Base-by-base conservation (phyloP, 2,329 filamentous ascomycete genomes). In the Penicillium sp. region DNA sequence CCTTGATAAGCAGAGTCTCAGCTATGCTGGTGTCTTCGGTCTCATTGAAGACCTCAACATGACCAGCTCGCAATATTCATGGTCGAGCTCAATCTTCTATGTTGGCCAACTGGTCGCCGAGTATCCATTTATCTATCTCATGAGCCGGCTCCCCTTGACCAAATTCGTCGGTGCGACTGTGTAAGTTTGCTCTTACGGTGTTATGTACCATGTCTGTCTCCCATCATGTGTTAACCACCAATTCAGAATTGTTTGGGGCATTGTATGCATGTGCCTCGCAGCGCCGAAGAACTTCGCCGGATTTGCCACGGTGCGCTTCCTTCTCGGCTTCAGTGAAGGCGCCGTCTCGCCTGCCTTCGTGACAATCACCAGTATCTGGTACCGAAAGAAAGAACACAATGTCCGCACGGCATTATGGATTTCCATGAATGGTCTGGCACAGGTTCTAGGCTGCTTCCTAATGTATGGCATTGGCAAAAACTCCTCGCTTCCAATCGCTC, bases 391-490 rank as follows among this genome's bases (percentile, higher is more conserved):
- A 9, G 75, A 78, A 42, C 76, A 62, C 31, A 53, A 53, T 60
- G n/a, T 56, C 13, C 54, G 60, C 25, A 64, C 61, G 2, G 60
- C 60, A 23, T 8, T 54, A 27, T 79, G 78, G 78, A 73, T 81
- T 12, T 76, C 73, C 7, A 78, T 78, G 73, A 79, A 80, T 60
- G 79, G 77, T 3, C 41, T 81, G 2, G 78, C 79, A 0, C 79
- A 81, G 61, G 71, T 81, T 31, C 60, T 79, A 38, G 79, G 79
- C 10, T 75, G 70, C 29, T 59, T 81, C 6, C 70, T 81, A n/a
- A 81, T 81, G 78, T 82, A 82, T 61, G 79, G 79, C 36, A 80
- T 83, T 51, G 81, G 79, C 39, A 76, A 76, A 58, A 76, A 79
- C 53, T 64, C 59, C 0, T 63, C 78, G 2, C 52, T 68, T 80